Conservation (phyloP, 2,329 filamentous ascomycete species). For the Zasmidium citrigriseum region DNA sequence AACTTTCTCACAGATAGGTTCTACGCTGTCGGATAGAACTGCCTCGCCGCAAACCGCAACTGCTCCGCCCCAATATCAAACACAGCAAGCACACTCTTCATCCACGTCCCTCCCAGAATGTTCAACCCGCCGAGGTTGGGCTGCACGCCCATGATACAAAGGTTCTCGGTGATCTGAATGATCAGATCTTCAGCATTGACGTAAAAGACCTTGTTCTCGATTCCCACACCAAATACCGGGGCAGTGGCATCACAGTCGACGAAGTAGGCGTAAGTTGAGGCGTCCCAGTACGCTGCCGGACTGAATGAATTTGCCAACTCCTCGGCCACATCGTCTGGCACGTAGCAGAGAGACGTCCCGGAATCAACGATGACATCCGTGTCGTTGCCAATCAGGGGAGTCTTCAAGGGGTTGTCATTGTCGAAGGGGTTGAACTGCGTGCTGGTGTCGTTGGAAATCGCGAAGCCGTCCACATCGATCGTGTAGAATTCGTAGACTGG, state of each 20-base stretch:
- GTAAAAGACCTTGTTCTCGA: conserved; percentile 39
- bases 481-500: conserved; percentile 43
- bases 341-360: conserved; percentile 45
- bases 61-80: conserved; percentile 52
- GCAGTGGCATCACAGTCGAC: conserved; percentile 46
- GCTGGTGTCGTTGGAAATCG: conserved; percentile 21
- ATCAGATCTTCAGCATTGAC: conserved; percentile 34
- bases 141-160: conserved; percentile 38
- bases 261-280: conserved; percentile 34
- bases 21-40: conserved; percentile 21
- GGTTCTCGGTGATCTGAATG: conserved; percentile 19
- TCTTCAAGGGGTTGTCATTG: conserved; percentile 22
- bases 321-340: conserved; percentile 40
- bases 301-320: conserved; percentile 44
- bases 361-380: conserved; percentile 49
- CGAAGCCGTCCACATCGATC: conserved; percentile 37
- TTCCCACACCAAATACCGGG: conserved; percentile 44
- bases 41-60: conserved; percentile 49
- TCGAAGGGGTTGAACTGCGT: conserved; percentile 28
- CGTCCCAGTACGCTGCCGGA: conserved; percentile 42
- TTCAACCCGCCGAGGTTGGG: conserved; percentile 34
- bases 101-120: conserved; percentile 50
- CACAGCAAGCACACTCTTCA: conserved; percentile 54
- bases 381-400: conserved; percentile 24
- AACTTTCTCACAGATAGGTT: neutral